Conservation (phyloP, 495 filamentous ascomycete species). For the Podospora conica region DNA sequence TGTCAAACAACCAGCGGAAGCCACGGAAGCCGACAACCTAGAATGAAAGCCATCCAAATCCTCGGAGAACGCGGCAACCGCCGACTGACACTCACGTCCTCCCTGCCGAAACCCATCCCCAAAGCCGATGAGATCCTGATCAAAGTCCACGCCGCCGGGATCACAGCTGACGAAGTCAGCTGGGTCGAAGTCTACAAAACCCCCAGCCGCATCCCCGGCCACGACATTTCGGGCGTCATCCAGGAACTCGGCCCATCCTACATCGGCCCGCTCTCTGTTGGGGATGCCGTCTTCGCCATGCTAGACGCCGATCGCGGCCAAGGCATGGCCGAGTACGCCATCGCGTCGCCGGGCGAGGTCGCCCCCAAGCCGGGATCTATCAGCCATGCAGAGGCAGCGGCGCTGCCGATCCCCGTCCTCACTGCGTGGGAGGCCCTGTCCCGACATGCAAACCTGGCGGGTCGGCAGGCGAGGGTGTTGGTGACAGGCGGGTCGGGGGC, state of each 20-base stretch:
- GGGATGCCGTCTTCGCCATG: constrained; percentile 48
- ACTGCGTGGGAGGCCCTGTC: constrained; percentile 58
- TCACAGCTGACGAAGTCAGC: constrained; percentile 48
- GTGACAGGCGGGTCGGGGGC: constrained; percentile 50
- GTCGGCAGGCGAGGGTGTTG: constrained; percentile 37
- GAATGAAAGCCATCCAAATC: constrained; percentile 21
- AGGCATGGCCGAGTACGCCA: constrained; percentile 47
- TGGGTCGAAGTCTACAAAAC: constrained; percentile 33
- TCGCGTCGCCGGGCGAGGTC: constrained; percentile 43
- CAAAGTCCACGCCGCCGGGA: constrained; percentile 47
- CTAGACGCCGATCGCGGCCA: constrained; percentile 44
- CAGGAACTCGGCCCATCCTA: constrained; percentile 43
- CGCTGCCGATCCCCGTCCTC: constrained; percentile 48
- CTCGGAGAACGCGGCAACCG: constrained; percentile 5
- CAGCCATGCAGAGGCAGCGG: constrained; percentile 44
- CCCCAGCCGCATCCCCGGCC: constrained; percentile 39
- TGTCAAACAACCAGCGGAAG: too few relatives aligned
- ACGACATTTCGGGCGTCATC: constrained; percentile 51
- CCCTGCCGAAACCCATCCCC: constrained; percentile 13
- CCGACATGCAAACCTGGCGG: constrained; percentile 1
- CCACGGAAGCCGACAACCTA: too few relatives aligned
- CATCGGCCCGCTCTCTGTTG: constrained; percentile 40
- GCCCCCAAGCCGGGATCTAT: constrained; percentile 44
- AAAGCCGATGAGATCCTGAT: constrained; percentile 46
- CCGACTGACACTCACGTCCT: constrained; percentile 5